These are phyloP conservation scores for Peronospora tabacina DNA, from an alignment of 352 stramenopile species.

Conservation along the genomic window DNA sequence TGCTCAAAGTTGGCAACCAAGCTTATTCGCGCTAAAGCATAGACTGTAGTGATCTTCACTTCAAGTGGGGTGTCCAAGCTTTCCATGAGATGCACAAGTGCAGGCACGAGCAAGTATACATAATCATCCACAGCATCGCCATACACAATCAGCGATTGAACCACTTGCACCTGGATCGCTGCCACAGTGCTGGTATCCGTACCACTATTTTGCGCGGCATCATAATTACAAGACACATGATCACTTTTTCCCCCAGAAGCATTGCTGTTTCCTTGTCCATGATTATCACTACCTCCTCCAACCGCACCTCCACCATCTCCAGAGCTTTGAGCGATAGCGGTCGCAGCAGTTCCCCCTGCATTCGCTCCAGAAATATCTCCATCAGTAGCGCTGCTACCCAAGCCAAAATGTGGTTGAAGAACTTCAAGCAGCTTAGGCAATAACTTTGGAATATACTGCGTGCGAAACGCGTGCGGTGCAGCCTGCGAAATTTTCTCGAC, in stretches of 20 bases:
- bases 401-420: conserved; percentile 69
- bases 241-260: conserved; percentile 15
- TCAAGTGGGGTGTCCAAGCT: conserved; percentile 78
- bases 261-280: conserved; percentile 7
- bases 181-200: conserved; percentile 17
- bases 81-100: conserved; percentile 90
- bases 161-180: conserved; percentile 72
- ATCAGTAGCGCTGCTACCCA: conserved; percentile 50
- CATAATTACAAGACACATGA: conserved; percentile 23
- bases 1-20: conserved; percentile 69
- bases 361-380: conserved; percentile 21
- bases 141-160: conserved; percentile 88
- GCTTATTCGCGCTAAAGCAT: conserved; percentile 58
- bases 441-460: conserved; percentile 81
- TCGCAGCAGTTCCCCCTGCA: conserved; percentile 19
- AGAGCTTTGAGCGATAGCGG: conserved; percentile 6
- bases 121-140: conserved; percentile 89
- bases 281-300: conserved; percentile 17
- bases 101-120: conserved; percentile 91
- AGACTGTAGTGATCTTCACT: conserved; percentile 68
- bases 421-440: conserved; percentile 85
- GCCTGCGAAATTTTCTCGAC: conserved; percentile 87
- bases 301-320: conserved; percentile 10
- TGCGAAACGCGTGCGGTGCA: conserved; percentile 68
- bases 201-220: conserved; percentile 25